Base-by-base conservation (phyloP, 1,139 yeast species). In the Candida glucosophila region DNA sequence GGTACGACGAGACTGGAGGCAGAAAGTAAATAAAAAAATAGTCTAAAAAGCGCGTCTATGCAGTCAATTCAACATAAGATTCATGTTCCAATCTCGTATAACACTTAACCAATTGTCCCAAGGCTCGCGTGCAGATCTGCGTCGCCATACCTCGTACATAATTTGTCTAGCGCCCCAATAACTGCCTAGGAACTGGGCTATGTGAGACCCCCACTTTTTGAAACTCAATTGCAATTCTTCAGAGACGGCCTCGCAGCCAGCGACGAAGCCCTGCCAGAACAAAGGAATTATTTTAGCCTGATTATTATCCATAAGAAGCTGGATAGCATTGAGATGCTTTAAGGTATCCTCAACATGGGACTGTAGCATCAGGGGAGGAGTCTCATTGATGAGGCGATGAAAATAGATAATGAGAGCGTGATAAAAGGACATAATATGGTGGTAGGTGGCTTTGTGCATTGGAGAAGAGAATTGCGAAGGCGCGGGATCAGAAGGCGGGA, bases 181-280 rank as follows among this genome's bases (percentile, higher is more conserved):
- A 25, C 90, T 77, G 0, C 94, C 94, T 36, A 83, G 64, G 26
- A 75, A 75, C 35, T 68, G 72, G 2, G 88, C 80, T 34, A 82
- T 71, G 32, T 73, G 75, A n/a, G 80, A 80, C 5, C 90, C 83
- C 93, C 94, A 83, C 34, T 66, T 62, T 42, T 73, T 77, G 53
- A 73, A 83, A 17, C 85, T 77, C 34, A 64, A 52, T 37, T 82
- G 90, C 23, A 77, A 52, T 20, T 61, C 62, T 1, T 53, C 41
- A 4, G 77, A 70, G 28, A 70, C 67, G 3, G 92, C 82, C 36
- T 82, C 86, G 43, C 93, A 80, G 0, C 94, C 95, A 1, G 92
- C 90, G 26, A 85, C 78, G 39, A 85, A 85, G 0, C 92, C 93
- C 43, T 82, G 92, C 88, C 94, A 85, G 42, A 83, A 73, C 20